phyloP scores from a whole-genome alignment of 192 early-diverging fungal genomes.

The Backusella luteola region DNA sequence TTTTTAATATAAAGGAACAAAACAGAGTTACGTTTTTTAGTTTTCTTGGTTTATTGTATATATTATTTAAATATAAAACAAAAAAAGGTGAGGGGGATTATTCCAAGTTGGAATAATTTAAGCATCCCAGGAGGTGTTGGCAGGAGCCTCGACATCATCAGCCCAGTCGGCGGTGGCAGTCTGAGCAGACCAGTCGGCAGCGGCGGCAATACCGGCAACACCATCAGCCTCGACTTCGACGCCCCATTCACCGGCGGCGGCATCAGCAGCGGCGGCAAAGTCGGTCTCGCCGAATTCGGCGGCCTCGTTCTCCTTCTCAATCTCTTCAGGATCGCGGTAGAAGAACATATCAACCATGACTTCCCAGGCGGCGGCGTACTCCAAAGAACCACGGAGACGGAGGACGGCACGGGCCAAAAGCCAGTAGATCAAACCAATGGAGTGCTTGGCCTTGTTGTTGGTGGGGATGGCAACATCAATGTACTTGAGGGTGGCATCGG shows the following conservation, averaged over 20 bases:
- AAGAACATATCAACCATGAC: conserved; percentile 99
- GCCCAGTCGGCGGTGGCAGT: conserved; percentile 31
- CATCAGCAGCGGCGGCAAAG: conserved; percentile 37
- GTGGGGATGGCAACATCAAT: conserved; percentile 99
- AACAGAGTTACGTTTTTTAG: background rate
- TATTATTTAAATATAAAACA: conserved; percentile 5
- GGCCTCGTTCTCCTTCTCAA: conserved; percentile 86
- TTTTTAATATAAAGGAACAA: background rate
- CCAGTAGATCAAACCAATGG: conserved; percentile 97
- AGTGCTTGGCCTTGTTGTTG: conserved; percentile 99
- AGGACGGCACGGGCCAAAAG: conserved; percentile 98
- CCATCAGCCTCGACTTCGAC: conserved; percentile 52
- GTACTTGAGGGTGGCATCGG: conserved; percentile 91
- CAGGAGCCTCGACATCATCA: conserved; percentile 33
- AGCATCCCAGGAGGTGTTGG: conserved; percentile 31
- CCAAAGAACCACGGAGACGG: conserved; percentile 92
- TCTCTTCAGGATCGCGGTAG: conserved; percentile 98
- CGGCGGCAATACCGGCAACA: conserved; percentile 41
- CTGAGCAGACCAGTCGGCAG: conserved; percentile 43
- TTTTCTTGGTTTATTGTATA: background rate
- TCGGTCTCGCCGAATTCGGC: conserved; percentile 42
- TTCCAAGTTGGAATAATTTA: conserved; percentile 20
- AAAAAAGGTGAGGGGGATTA: background rate
- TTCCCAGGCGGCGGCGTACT: conserved; percentile 85
- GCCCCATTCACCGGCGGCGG: conserved; percentile 60